phyloP scores from a whole-genome alignment of 73 alveolate species.

The Paramecium pentaurelia region DNA sequence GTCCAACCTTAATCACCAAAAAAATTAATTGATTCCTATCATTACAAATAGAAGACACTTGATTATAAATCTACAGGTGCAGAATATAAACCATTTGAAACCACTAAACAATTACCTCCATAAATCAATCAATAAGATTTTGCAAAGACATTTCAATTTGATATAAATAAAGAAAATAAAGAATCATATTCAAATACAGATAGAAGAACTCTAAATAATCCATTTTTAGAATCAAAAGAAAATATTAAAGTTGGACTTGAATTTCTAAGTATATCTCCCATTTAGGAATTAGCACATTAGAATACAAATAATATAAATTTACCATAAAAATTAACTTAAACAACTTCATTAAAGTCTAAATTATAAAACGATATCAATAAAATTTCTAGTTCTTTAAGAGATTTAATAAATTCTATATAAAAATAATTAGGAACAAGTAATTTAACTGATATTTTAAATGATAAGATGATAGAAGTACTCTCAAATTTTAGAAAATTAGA shows the following conservation, averaged over 20 bases:
- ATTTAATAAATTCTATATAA: background rate
- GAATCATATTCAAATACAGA: background rate
- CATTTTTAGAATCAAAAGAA: conserved; percentile 17
- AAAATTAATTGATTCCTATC: background rate
- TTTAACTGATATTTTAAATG: background rate
- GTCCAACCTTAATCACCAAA: background rate
- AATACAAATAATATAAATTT: background rate
- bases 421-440: background rate
- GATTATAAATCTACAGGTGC: background rate
- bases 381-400: conserved; percentile 3
- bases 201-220: background rate
- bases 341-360: background rate
- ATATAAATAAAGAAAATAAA: background rate
- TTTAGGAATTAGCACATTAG: background rate
- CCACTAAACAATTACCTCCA: background rate
- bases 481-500: background rate
- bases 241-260: background rate
- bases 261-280: conserved; percentile 2
- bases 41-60: background rate
- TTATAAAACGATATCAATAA: background rate
- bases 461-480: conserved; percentile 12
- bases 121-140: background rate
- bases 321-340: background rate
- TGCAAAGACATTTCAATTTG: background rate
- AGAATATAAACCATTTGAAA: background rate